Evolutionary conservation across 2,329 filamentous ascomycete species (phyloP).

Genomic region (Canariomyces notabilis): DNA sequence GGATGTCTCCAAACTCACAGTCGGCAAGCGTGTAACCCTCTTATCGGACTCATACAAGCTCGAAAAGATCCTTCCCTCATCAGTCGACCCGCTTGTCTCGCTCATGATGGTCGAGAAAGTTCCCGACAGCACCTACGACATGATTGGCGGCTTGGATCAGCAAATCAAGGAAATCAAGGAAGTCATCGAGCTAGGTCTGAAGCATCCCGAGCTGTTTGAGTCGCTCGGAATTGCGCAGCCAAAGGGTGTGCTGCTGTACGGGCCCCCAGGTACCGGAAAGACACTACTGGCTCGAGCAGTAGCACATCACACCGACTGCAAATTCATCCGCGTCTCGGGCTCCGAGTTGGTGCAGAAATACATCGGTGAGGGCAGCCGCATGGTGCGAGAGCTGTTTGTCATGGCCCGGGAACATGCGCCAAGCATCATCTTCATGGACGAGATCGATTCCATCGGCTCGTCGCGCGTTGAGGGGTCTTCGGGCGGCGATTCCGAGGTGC

Average conservation of each 20-base stretch:
- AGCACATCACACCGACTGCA: constrained; percentile 97
- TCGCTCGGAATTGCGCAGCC: constrained; percentile 98
- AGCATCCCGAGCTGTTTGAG: constrained; percentile 98
- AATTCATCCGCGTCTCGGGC: constrained; percentile 95
- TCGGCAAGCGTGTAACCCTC: constrained; percentile 94
- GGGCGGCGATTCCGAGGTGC: constrained; percentile 94
- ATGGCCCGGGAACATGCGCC: constrained; percentile 98
- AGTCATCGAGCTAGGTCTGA: constrained; percentile 96
- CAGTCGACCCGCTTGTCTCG: constrained; percentile 94
- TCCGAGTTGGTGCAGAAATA: constrained; percentile 98
- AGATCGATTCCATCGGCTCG: constrained; percentile 98
- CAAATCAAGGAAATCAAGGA: constrained; percentile 99
- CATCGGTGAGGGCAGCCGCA: constrained; percentile 94
- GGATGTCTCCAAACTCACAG: constrained; percentile 90
- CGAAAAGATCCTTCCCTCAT: constrained; percentile 96
- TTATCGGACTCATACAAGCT: constrained; percentile 98
- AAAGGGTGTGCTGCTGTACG: constrained; percentile 94
- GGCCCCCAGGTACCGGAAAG: constrained; percentile 94
- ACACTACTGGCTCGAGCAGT: constrained; percentile 92
- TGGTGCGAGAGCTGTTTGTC: constrained; percentile 98
- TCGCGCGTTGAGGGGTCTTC: constrained; percentile 94
- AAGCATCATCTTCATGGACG: constrained; percentile 99
- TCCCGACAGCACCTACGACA: constrained; percentile 98
- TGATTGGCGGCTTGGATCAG: constrained; percentile 98
- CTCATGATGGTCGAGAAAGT: constrained; percentile 99